Evolutionary conservation across 805 yeast genomes (phyloP), one percentile per base, ranked within the genome.

Genomic region (Monosporozyma solicola): DNA sequence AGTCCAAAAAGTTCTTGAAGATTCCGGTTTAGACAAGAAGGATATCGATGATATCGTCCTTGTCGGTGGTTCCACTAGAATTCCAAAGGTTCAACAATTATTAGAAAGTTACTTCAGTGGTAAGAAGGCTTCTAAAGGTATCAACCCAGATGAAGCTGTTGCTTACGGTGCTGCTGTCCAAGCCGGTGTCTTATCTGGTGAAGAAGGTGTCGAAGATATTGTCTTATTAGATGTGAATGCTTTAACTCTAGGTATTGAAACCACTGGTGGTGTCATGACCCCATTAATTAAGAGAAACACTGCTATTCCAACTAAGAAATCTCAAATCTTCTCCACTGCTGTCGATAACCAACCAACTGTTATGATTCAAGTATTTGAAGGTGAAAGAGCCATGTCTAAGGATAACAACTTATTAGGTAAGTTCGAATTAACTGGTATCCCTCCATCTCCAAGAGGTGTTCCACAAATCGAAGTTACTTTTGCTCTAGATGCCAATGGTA

Each of bases 161-260:
- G 99, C 98, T 46, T 92, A 84, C 66, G 99, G 99, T 82, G 98
- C 98, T 57, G 97, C 99, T 59, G 97, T 92, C 59, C 99, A 92
- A 79, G 98, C 96, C 54, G 98, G 98, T 78, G 95, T 92, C 63
- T 78, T 92, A 60, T 83, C 95, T 53, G 98, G 98, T 73, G 97
- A 91, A 74, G 90, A 85, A 66, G 94, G 95, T 72, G 94, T 84
- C 58, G 95, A 86, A 65, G 94, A 86, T 69, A 84, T 86, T 64
- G 92, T 92, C 59, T 78, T 90, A 67, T 80, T 91, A 67, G 97
- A 90, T 75, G 97, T 90, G 58, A 88, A 91, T 65, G 95, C 97
- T 65, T 82, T 90, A 69, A 90, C 97, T 52, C 73, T 90, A 59
- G 97, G 97, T 79, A 91, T 90, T 70, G 97, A 90, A 77, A 91